phyloP scores from a whole-genome alignment of 495 filamentous ascomycete species.

The Halenospora varia region DNA sequence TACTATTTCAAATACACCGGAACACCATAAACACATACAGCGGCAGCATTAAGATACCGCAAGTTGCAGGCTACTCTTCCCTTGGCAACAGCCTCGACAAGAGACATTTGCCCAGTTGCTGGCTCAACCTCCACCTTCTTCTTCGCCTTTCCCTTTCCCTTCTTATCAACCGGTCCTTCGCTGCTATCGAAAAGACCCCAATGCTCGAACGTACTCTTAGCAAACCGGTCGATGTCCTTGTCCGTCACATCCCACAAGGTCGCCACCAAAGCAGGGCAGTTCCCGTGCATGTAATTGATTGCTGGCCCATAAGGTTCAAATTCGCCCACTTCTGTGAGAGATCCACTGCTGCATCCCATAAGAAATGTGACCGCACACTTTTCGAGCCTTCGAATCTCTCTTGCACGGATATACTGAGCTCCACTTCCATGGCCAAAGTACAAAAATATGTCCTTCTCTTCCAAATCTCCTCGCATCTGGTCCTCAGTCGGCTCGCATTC shows the following conservation, averaged over 20 bases:
- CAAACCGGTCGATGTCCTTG: conserved; percentile 90
- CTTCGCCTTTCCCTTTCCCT: conserved; percentile 26
- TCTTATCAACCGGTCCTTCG: conserved; percentile 10
- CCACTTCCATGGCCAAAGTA: conserved; percentile 97
- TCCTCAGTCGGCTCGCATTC: conserved; percentile 67
- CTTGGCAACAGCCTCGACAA: conserved; percentile 76
- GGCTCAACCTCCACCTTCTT: conserved; percentile 18
- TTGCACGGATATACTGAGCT: conserved; percentile 84
- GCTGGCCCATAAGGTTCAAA: conserved; percentile 87
- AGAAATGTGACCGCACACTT: conserved; percentile 78
- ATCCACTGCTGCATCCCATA: conserved; percentile 86
- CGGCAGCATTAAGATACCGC: conserved; percentile 87
- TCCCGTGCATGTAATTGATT: conserved; percentile 86
- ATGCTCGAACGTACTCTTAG: conserved; percentile 65
- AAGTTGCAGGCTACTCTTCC: conserved; percentile 74
- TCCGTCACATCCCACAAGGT: conserved; percentile 98
- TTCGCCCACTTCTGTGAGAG: conserved; percentile 73
- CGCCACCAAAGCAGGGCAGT: conserved; percentile 76
- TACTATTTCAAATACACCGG: conserved; percentile 70
- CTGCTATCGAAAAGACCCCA: conserved; percentile 68
- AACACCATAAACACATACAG: conserved; percentile 90
- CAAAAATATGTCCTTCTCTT: conserved; percentile 62
- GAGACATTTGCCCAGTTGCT: conserved; percentile 25
- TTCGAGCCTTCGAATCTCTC: conserved; percentile 72
- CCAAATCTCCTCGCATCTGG: conserved; percentile 64